Conservation (phyloP, 768 basidiomycete genomes). For the Hebeloma cylindrosporum region DNA sequence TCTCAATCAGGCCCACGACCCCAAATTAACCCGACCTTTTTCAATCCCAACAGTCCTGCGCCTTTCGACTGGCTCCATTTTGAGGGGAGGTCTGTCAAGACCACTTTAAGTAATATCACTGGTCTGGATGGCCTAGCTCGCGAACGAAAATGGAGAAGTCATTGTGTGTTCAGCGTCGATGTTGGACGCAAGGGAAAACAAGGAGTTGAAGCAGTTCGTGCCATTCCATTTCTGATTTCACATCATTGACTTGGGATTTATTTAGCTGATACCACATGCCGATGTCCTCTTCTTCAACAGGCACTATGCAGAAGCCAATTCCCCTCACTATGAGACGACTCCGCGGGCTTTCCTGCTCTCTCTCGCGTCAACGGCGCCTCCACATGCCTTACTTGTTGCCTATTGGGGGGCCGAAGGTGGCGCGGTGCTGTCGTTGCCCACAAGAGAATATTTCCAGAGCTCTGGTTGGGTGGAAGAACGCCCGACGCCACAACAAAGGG, state of each 20-base stretch:
- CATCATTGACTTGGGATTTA: slow-evolving; percentile 10
- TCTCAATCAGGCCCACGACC: slow-evolving; percentile 34
- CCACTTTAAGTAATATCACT: slow-evolving; percentile 73
- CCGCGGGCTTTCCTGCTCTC: slow-evolving; percentile 80
- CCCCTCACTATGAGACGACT: slow-evolving; percentile 56
- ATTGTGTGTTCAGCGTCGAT: slow-evolving; percentile 81
- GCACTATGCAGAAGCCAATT: slow-evolving; percentile 65
- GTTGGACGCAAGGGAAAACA: slow-evolving; percentile 72
- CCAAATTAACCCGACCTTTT: slow-evolving; percentile 31
- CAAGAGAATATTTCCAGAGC: slow-evolving; percentile 83
- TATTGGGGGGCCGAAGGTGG: slow-evolving; percentile 81
- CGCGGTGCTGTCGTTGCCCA: slow-evolving; percentile 78
- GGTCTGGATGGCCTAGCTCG: slow-evolving; percentile 81
- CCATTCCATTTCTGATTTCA: slow-evolving; percentile 4
- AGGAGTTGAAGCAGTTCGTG: slow-evolving; percentile 77
- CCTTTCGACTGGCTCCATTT: slow-evolving; percentile 89
- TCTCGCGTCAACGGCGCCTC: slow-evolving; percentile 60
- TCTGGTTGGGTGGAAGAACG: slow-evolving; percentile 74
- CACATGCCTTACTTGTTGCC: slow-evolving; percentile 79
- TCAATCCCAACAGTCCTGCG: slow-evolving; percentile 60
- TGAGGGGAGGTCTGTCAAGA: slow-evolving; percentile 78
- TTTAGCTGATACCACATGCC: slow-evolving; percentile 75
- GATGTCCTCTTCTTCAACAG: slow-evolving; percentile 81
- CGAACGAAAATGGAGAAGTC: slow-evolving; percentile 80
- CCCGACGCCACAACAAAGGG: slow-evolving; percentile 21